phyloP scores from a whole-genome alignment of 2,329 filamentous ascomycete species.

The Ophiostoma tasmaniense region DNA sequence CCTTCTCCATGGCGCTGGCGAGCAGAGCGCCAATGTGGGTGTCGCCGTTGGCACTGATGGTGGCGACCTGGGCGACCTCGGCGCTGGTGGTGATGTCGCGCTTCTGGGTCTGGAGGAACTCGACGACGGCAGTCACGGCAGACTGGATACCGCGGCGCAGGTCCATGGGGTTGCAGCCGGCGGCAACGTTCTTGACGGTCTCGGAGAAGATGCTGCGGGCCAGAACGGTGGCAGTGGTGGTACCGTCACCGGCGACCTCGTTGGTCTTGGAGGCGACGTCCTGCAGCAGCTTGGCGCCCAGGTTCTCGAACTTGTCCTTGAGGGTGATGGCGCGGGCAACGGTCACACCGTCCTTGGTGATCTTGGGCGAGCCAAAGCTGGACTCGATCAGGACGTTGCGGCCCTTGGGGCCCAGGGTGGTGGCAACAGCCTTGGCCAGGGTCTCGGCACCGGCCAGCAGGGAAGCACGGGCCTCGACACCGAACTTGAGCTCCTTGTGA shows the following conservation, averaged over 20 bases:
- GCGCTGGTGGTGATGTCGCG: slow-evolving; percentile 94
- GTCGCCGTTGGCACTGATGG: slow-evolving; percentile 96
- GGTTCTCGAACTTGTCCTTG: slow-evolving; percentile 99
- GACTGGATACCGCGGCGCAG: slow-evolving; percentile 94
- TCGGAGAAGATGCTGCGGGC: slow-evolving; percentile 98
- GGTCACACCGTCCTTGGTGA: slow-evolving; percentile 94
- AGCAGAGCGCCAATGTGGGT: slow-evolving; percentile 91
- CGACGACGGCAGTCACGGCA: slow-evolving; percentile 87
- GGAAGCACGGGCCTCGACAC: slow-evolving; percentile 83
- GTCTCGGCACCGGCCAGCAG: slow-evolving; percentile 94
- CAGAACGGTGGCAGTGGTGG: slow-evolving; percentile 93
- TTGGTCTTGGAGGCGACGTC: slow-evolving; percentile 99
- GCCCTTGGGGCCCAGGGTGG: slow-evolving; percentile 94
- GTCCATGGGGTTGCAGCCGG: slow-evolving; percentile 99
- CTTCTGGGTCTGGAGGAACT: slow-evolving; percentile 93
- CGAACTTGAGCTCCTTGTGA: slow-evolving; percentile 99
- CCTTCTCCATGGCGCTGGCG: slow-evolving; percentile 98
- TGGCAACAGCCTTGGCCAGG: slow-evolving; percentile 89
- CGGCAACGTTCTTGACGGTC: slow-evolving; percentile 99
- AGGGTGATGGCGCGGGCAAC: slow-evolving; percentile 84
- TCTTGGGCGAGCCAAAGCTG: slow-evolving; percentile 97
- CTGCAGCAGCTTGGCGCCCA: slow-evolving; percentile 90
- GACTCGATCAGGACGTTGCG: slow-evolving; percentile 98
- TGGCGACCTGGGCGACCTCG: slow-evolving; percentile 96
- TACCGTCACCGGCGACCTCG: slow-evolving; percentile 97